Evolutionary conservation across 2,329 filamentous ascomycete genomes (phyloP), one percentile per base, ranked within the genome.

Genomic region (Ophiostoma fasciatum): DNA sequence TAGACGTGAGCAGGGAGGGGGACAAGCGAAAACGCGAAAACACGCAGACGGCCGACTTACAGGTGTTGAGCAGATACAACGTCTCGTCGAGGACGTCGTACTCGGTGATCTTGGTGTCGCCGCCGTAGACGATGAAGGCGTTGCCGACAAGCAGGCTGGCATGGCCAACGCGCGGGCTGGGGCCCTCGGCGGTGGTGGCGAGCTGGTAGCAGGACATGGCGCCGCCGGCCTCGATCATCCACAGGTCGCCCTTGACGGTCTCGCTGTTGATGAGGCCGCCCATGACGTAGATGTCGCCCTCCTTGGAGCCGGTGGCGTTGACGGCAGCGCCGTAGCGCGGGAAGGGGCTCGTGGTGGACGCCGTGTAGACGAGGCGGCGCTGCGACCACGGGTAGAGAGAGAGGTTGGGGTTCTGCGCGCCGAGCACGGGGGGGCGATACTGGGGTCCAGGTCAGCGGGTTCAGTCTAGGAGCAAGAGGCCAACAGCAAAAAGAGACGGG

Each of bases 251-350:
- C 54, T 94, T 94, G 30, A 96, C 90, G 3, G 84, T 94, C 26
- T 85, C 82, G 46, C 88, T 88, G 52, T 93, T 88, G 49, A 98
- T 88, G 42, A 98, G 61, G 34, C 90, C 90, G 44, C 90, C 90
- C 87, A 98, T 96, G 51, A 98, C 70, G 51, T 96, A 98, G 39
- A 98, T 82, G 49, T 93, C 84, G 41, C 92, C 92, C 58, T 98
- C 90, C 59, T 96, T 96, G 27, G 87, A 94, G 18, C 87, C 82
- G 13, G 80, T 69, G 1, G 85, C 73, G 56, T 98, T 98, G 55
- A 94, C 88, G 7, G 92, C 90, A 35, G 92, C 85, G 53, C 90
- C 90, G 68, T 98, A 98, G 54, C 90, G 77, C 12, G 90, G 90
- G 49, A 98, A 98, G 0, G 90, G 90, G 47, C 83, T 87, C 10